These are phyloP conservation scores for Lasiosphaeris hirsuta DNA, from an alignment of 495 filamentous ascomycete species.

Conservation along the genomic window DNA sequence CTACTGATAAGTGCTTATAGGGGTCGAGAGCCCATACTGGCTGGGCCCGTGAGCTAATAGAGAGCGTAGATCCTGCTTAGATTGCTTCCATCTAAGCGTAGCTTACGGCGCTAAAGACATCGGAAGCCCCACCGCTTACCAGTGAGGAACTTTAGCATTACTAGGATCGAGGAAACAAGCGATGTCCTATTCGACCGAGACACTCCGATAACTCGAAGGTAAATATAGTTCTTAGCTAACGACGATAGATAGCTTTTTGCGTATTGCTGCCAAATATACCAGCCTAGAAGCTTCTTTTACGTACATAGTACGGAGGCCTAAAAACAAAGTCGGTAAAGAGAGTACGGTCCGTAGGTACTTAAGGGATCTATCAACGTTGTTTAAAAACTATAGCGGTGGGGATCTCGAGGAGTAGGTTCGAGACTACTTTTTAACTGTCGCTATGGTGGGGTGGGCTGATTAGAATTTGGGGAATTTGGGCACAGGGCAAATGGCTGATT, in stretches of 20 bases:
- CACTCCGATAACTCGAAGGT: conserved; percentile 13
- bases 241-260: conserved; percentile 13
- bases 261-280: conserved; percentile 8
- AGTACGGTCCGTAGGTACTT: conserved; percentile 12
- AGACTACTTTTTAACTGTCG: too few species aligned
- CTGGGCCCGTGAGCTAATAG: conserved; percentile 1
- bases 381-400: background rate
- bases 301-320: conserved; percentile 11
- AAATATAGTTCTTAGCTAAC: conserved; percentile 6
- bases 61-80: conserved; percentile 1
- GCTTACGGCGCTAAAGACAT: conserved; percentile 3
- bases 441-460: too few species aligned
- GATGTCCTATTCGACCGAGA: conserved; percentile 12
- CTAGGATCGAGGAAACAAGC: conserved; percentile 17
- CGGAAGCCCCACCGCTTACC: conserved; percentile 13
- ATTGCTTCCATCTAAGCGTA: conserved; percentile 5
- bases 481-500: too few species aligned
- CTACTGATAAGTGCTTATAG: background rate
- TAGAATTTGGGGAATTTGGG: too few species aligned
- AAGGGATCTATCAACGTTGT: conserved; percentile 4
- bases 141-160: conserved; percentile 12
- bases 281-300: conserved; percentile 12
- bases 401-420: too few species aligned
- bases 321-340: conserved; percentile 8
- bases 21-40: background rate